These are phyloP conservation scores for Calonectria crousiana DNA, from an alignment of 2,329 filamentous ascomycete species.

Conservation along the genomic window DNA sequence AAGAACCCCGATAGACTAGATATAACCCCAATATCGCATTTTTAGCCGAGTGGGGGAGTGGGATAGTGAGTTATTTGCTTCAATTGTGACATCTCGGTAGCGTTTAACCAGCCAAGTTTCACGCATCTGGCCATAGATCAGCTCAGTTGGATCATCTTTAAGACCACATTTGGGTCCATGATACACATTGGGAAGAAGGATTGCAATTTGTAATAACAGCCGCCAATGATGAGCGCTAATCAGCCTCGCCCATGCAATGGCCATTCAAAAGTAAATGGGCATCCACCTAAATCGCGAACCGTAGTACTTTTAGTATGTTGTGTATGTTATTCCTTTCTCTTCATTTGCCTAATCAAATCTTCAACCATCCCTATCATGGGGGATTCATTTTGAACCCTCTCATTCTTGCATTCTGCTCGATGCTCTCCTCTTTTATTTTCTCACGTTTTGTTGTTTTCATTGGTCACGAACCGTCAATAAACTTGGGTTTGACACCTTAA, in stretches of 20 bases:
- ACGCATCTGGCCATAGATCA: neutral
- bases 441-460: neutral
- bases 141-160: neutral
- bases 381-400: neutral
- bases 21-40: conserved; percentile 12
- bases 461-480: neutral
- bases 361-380: neutral
- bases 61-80: conserved; percentile 9
- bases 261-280: neutral
- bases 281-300: neutral
- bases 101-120: neutral
- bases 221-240: neutral
- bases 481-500: no score
- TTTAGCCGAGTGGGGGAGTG: conserved; percentile 21
- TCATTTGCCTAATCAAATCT: neutral
- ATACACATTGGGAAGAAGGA: neutral
- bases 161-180: neutral
- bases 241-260: neutral
- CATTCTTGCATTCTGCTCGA: neutral
- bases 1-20: conserved; percentile 1
- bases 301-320: neutral
- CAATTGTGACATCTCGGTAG: neutral
- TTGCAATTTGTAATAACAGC: neutral
- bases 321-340: neutral
- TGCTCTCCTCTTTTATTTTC: neutral